These are phyloP conservation scores for Penicillium salamii DNA, from an alignment of 495 filamentous ascomycete genomes.

Conservation along the genomic window DNA sequence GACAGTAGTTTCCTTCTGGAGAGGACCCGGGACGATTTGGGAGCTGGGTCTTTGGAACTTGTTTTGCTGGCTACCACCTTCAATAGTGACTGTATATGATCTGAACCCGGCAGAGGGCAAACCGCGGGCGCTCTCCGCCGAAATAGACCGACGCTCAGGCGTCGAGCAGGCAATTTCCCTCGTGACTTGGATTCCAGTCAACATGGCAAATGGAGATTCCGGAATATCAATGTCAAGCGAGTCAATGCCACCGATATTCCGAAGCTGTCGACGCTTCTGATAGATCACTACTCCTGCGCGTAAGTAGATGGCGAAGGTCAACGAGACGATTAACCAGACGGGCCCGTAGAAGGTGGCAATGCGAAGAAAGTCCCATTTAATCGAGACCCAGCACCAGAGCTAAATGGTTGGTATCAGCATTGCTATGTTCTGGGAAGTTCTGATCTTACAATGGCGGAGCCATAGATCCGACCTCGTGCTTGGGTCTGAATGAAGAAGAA, in stretches of 20 bases:
- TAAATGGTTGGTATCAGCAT: slow-evolving; percentile 15
- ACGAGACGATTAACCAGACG: slow-evolving; percentile 72
- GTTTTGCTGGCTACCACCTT: slow-evolving; percentile 20
- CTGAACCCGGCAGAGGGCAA: slow-evolving; percentile 9
- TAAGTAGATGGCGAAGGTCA: slow-evolving; percentile 72
- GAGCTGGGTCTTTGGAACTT: neutral
- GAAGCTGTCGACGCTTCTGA: slow-evolving; percentile 44
- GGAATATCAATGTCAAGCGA: slow-evolving; percentile 21
- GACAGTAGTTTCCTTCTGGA: slow-evolving; percentile 3
- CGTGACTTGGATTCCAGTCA: slow-evolving; percentile 55
- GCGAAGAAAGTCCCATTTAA: slow-evolving; percentile 67
- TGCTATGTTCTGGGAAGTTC: neutral
- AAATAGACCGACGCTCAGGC: slow-evolving; percentile 10
- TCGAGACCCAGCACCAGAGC: slow-evolving; percentile 82
- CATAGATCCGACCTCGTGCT: slow-evolving; percentile 60
- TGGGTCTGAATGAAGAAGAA: slow-evolving; percentile 62
- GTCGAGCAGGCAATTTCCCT: slow-evolving; percentile 30
- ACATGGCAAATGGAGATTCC: slow-evolving; percentile 53
- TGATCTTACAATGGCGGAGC: slow-evolving; percentile 59
- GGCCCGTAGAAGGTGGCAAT: slow-evolving; percentile 80
- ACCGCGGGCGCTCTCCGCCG: neutral
- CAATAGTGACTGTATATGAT: slow-evolving; percentile 39
- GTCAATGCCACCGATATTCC: slow-evolving; percentile 38
- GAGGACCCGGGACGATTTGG: neutral
- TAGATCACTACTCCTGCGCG: slow-evolving; percentile 71